Conservation (phyloP, 2,329 filamentous ascomycete species). For the Diaporthe sp. region DNA sequence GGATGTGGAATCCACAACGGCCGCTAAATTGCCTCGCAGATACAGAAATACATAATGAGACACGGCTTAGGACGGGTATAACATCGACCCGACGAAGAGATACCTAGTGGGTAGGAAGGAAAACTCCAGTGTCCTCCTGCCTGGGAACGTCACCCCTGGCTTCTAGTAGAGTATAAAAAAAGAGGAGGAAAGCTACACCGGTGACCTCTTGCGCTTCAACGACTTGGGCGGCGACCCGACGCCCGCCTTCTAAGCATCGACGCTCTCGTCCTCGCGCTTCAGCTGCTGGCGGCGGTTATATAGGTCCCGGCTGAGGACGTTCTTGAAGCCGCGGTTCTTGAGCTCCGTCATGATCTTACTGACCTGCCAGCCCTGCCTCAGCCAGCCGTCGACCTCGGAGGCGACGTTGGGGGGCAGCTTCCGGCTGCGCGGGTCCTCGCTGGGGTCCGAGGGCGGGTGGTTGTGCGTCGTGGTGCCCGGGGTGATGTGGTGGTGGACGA, state of each 20-base stretch:
- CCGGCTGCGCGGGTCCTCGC: constrained; percentile 47
- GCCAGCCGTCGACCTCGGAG: constrained; percentile 48
- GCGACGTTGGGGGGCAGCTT: constrained; percentile 46
- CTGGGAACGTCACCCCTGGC: not conserved
- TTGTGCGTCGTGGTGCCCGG: constrained; percentile 47
- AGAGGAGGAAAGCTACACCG: not conserved
- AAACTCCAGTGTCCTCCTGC: not conserved
- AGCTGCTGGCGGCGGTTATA: constrained; percentile 49
- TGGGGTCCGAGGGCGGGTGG: constrained; percentile 48
- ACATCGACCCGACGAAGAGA: not conserved
- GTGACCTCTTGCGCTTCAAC: too few relatives aligned
- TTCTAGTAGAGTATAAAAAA: not conserved
- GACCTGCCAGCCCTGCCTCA: constrained; percentile 45
- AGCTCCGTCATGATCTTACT: constrained; percentile 50
- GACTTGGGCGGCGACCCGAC: not conserved
- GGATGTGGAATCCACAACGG: not conserved
- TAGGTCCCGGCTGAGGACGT: constrained; percentile 49
- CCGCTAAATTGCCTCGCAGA: not conserved
- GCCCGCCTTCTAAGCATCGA: constrained; percentile 10
- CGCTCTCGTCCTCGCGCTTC: constrained; percentile 38
- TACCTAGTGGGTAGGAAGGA: not conserved
- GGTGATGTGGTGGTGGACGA: constrained; percentile 46
- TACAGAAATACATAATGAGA: not conserved
- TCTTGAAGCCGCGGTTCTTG: constrained; percentile 45
- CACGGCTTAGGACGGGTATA: not conserved